Base-by-base conservation (phyloP, 495 filamentous ascomycete genomes). In the Aspergillus kassunensis region DNA sequence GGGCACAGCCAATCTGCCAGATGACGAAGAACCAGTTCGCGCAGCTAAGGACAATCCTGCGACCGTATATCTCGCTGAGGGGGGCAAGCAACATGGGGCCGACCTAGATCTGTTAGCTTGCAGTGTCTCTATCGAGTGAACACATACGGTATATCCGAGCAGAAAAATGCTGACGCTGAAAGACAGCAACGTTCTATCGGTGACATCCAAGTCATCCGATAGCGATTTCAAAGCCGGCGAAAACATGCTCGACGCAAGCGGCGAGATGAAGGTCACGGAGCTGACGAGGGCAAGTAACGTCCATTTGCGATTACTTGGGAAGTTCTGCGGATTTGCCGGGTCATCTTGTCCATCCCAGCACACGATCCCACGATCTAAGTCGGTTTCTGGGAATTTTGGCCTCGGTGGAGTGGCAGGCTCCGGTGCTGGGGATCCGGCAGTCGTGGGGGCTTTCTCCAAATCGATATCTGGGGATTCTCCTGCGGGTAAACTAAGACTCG, bases 321-420 rank as follows among this genome's bases (percentile, higher is more conserved):
- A 89, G 61, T 90, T 90, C 61, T 84, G 73, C 0, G 87, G 87
- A 66, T 88, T 86, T 13, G 75, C 61, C 0, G 83, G 84, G 56
- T 90, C 86, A 55, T 86, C 76, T 54, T 83, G 80, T 13, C 75
- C 68, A 13, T 77, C 74, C 76, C 76, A 79, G 19, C 61, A 60
- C 6, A 72, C 62, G 20, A 69, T 23, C 8, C 11, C 18, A 18
- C 12, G 30, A n/a, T 10, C 30, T 3, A 33, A 33, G 30, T 66
- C 67, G 25, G 63, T 66, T 31, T 57, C 56, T 3, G 65, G 65
- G 42, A 53, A 64, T 18, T 55, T 5, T 3, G 2, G 18, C 9
- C 30, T n/a, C n/a, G n/a, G n/a, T 9, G 24, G 30, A 1, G 44
- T 35, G 20, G 44, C 35, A 12, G 21, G 10, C 11, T 47, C 19